These are phyloP conservation scores for Russula compacta DNA, from an alignment of 768 basidiomycete species.

Conservation along the genomic window DNA sequence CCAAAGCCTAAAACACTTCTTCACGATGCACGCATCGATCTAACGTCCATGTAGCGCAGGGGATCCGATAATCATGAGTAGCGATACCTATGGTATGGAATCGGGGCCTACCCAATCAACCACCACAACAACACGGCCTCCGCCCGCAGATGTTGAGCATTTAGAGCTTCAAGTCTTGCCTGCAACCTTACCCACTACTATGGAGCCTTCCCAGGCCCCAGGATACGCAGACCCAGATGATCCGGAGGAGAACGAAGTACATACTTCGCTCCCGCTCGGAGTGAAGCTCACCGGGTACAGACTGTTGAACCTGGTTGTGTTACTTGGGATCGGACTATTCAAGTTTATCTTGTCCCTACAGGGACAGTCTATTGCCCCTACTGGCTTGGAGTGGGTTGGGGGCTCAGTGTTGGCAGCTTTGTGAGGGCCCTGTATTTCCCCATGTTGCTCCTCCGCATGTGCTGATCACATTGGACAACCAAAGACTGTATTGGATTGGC, in stretches of 20 bases:
- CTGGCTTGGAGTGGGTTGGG: neutral
- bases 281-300: conserved; percentile 6
- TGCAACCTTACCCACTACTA: neutral
- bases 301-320: neutral
- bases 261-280: neutral
- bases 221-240: neutral
- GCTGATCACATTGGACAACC: no score
- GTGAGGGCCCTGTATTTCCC: neutral
- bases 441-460: no score
- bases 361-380: neutral
- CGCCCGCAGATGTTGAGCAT: neutral
- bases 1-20: neutral
- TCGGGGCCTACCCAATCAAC: neutral
- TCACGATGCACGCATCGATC: neutral
- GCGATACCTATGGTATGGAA: neutral
- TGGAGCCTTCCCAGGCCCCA: neutral
- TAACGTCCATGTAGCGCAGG: neutral
- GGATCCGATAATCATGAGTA: neutral
- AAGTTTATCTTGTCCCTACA: neutral
- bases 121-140: neutral
- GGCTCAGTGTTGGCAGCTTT: neutral
- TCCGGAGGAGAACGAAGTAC: neutral
- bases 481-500: conserved; percentile 4
- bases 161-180: neutral
- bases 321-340: neutral